Evolutionary conservation across 805 yeast species (phyloP).

Genomic region (Grigorovia humatica): DNA sequence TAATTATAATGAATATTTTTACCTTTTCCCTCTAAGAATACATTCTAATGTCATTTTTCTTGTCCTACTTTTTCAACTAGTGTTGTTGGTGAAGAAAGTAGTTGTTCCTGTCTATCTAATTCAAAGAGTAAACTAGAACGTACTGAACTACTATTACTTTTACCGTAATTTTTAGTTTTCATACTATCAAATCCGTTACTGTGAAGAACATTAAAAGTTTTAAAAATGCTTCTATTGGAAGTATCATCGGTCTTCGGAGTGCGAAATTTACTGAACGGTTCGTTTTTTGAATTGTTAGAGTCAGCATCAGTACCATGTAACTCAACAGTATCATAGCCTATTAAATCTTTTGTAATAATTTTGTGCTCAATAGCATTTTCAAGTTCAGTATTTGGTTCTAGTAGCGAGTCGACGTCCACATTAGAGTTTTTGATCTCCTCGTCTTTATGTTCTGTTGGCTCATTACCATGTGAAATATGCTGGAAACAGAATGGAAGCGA

Average conservation of each 20-base stretch:
- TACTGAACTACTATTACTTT: neutral
- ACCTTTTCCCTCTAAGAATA: too few relatives aligned
- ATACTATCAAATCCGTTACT: neutral
- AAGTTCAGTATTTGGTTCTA: neutral
- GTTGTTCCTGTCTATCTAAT: neutral
- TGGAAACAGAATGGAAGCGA: slow-evolving; percentile 32
- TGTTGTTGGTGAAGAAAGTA: neutral
- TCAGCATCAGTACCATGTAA: neutral
- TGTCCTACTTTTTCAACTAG: neutral
- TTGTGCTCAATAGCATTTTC: neutral
- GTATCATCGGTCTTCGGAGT: neutral
- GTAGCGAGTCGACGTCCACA: neutral
- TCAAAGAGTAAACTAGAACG: slow-evolving; percentile 1
- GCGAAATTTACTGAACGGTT: slow-evolving; percentile 2
- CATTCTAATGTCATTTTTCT: neutral
- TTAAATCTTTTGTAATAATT: neutral
- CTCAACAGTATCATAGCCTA: neutral
- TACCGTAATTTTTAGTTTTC: neutral
- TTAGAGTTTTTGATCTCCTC: neutral
- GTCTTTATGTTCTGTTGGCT: slow-evolving; percentile 2
- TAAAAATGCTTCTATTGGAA: neutral
- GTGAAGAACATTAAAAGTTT: too few relatives aligned
- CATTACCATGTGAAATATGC: slow-evolving; percentile 31
- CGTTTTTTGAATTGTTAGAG: slow-evolving; percentile 1
- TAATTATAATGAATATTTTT: too few relatives aligned